Evolutionary conservation across 345 rosid genomes (phyloP), one percentile per base, ranked within the genome.

Genomic region (Bruguiera parviflora): DNA sequence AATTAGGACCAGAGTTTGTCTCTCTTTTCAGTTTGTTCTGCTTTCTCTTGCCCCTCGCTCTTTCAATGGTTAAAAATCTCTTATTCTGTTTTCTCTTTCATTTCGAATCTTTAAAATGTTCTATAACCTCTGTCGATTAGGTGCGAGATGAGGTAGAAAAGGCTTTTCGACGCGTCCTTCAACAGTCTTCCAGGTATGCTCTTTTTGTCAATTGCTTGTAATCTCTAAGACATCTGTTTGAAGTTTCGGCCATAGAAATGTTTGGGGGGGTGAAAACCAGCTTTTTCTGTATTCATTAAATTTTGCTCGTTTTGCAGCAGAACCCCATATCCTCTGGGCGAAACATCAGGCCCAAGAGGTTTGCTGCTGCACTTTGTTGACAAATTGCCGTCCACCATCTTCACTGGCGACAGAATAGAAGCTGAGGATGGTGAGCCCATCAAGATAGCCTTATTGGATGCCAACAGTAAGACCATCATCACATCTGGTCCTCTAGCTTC

Each of bases 371-470:
- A 70, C 20, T 89, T 89, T 62, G 74, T 77, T 29, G 76, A 77
- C 63, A 69, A 77, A 7, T 61, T 78, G 20, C 83, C 75, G 2
- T 8, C 75, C 1, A 72, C 84, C 8, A 79, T 92, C 58, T 95
- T 85, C 73, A 92, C 99, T 0, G 78, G 87, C 27, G 69, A 81
- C 73, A 90, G 55, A 71, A 69, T 95, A 55, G 81, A 72, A 64
- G 73, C 86, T 0, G 84, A 86, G 61, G 77, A 82, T 21, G 85
- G 85, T 13, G 74, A 73, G 10, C 86, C 84, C 0, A 1, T 92
- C 62, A 47, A 49, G 22, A 75, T 95, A n/a, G 78, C 72, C 43
- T 75, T 95, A 22, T 37, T 83, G 28, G 96, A 95, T 58, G 66
- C 81, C 5, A 60, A 31, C 27, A 82, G 82, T 33, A 75, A 76